Conservation (phyloP, 2,329 filamentous ascomycete genomes). For the Fusarium siculi region DNA sequence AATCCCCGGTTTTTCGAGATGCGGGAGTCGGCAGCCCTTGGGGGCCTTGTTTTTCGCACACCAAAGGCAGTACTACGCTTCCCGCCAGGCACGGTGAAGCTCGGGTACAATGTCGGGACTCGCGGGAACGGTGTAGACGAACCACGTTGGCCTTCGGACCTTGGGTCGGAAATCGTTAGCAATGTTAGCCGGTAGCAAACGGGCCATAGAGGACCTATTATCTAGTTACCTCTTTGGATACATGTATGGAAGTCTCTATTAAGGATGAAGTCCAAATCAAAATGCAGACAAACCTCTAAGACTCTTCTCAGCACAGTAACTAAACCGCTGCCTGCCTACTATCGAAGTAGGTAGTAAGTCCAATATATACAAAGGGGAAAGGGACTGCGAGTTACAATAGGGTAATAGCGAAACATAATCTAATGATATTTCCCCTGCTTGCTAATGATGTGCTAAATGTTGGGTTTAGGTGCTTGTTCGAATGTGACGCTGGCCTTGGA, state of each 20-base stretch:
- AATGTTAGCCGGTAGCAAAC: background rate
- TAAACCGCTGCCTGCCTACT: too few species aligned
- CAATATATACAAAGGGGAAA: too few species aligned
- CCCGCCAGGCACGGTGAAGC: background rate
- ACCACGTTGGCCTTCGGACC: background rate
- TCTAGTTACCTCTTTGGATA: accelerated
- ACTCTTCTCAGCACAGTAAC: too few species aligned
- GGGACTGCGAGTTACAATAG: too few species aligned
- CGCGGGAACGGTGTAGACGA: background rate
- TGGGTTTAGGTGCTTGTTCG: background rate
- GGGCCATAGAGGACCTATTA: too few species aligned
- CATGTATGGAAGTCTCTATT: too few species aligned
- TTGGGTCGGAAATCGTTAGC: background rate
- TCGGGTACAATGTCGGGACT: background rate
- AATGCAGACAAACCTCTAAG: too few species aligned
- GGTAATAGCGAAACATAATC: too few species aligned
- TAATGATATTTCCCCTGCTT: too few species aligned
- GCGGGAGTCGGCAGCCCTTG: background rate
- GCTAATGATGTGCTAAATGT: background rate
- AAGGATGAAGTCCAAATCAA: too few species aligned
- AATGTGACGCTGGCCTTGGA: background rate
- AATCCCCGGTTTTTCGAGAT: background rate
- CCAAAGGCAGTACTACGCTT: background rate
- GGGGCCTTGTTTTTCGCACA: background rate
- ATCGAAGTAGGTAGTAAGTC: too few species aligned